phyloP scores from a whole-genome alignment of 1,284 basidiomycete genomes.

The Leccinum variabile region DNA sequence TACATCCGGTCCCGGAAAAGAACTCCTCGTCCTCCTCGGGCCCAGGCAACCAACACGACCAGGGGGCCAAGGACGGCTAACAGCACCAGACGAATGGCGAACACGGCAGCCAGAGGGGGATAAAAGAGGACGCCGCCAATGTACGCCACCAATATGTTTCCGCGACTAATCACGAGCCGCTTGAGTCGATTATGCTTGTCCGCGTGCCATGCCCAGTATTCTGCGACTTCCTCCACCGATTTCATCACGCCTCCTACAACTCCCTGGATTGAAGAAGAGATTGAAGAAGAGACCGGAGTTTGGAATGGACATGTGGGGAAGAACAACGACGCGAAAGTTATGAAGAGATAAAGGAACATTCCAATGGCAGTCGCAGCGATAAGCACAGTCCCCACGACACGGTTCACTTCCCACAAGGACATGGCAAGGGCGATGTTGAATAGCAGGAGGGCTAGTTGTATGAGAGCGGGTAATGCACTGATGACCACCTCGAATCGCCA shows the following conservation, averaged over 20 bases:
- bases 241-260: neutral
- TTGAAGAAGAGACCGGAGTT: conserved; percentile 14
- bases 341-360: conserved; percentile 13
- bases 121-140: neutral
- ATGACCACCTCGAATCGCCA: conserved; percentile 18
- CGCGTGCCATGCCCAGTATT: conserved; percentile 10
- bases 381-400: conserved; percentile 9
- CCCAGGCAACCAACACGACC: neutral
- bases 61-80: conserved; percentile 1
- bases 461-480: conserved; percentile 11
- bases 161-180: neutral
- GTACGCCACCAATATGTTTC: conserved; percentile 3
- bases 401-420: conserved; percentile 14
- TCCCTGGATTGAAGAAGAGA: neutral
- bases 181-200: neutral
- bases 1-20: neutral
- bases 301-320: conserved; percentile 18
- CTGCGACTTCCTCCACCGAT: conserved; percentile 7
- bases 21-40: neutral
- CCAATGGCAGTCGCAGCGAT: conserved; percentile 11
- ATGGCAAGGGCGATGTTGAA: conserved; percentile 13
- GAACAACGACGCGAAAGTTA: conserved; percentile 16
- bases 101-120: neutral
- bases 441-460: conserved; percentile 18
- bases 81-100: neutral